Percentiles rank a stretch among this genome's conserved stretches.
Evolutionary conservation across 2,329 filamentous ascomycete genomes (phyloP).

Genomic region (Pseudocercospora pini-densiflorae): DNA sequence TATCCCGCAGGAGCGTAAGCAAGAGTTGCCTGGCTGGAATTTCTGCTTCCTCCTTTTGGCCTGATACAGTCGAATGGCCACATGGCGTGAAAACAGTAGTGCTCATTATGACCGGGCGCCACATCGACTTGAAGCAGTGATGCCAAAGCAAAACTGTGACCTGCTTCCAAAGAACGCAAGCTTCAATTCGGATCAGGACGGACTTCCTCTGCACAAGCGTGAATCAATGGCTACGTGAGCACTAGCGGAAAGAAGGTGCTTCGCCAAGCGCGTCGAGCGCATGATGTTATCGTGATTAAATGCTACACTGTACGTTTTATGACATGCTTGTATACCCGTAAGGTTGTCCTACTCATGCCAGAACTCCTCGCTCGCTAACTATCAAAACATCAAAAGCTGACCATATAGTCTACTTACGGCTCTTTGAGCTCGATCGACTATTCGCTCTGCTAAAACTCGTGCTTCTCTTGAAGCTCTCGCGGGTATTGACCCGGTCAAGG

Average conservation of each 20-base stretch:
- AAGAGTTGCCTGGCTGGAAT: not conserved
- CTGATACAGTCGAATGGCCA: not conserved
- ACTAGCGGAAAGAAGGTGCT: not conserved
- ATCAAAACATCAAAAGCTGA: not conserved
- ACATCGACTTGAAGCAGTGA: not conserved
- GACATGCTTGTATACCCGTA: not conserved
- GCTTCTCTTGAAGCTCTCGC: constrained; percentile 47
- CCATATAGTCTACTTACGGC: not conserved
- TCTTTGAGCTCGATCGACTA: constrained; percentile 7
- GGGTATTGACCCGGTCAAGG: constrained; percentile 54
- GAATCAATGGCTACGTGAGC: not conserved
- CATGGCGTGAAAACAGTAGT: not conserved
- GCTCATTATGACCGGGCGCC: not conserved
- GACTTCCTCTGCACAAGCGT: not conserved
- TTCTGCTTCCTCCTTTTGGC: not conserved
- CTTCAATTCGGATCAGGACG: no score
- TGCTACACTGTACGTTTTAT: not conserved
- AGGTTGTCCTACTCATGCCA: not conserved
- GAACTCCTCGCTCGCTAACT: constrained; percentile 3
- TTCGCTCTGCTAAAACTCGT: constrained; percentile 4
- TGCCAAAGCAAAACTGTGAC: not conserved
- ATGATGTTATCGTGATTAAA: not conserved
- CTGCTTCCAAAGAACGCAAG: not conserved
- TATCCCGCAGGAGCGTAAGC: not conserved
- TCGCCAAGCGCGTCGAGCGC: not conserved